Conservation (phyloP, 768 basidiomycete genomes). For the Peribolospora baueri region DNA sequence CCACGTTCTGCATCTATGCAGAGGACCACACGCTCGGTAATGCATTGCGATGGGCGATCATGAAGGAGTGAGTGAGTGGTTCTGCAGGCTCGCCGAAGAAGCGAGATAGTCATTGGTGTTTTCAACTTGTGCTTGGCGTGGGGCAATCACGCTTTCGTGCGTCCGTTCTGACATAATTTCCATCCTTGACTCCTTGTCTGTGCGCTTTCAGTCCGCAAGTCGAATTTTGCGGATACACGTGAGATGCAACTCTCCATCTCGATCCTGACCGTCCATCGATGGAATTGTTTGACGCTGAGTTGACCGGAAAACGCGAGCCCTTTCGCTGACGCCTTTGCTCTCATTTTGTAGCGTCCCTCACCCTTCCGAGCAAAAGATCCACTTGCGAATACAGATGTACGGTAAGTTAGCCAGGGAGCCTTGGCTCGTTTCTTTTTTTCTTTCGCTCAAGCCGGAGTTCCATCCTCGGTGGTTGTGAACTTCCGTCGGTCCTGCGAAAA, state of each 20-base stretch:
- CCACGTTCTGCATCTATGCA: slow-evolving; percentile 73
- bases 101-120: too few species aligned
- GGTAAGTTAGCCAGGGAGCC: slow-evolving; percentile 32
- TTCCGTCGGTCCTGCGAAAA: not conserved
- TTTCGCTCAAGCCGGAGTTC: not conserved
- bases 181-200: not conserved
- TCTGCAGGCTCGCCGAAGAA: too few species aligned
- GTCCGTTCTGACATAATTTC: not conserved
- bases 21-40: slow-evolving; percentile 96
- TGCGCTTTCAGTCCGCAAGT: slow-evolving; percentile 50
- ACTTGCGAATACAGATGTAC: slow-evolving; percentile 98
- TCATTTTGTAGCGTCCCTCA: slow-evolving; percentile 44
- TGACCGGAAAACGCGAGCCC: not conserved
- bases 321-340: not conserved
- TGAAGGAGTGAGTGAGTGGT: slow-evolving; percentile 66
- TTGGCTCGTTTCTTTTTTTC: not conserved
- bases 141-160: not conserved
- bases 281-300: not conserved
- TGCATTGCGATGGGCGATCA: slow-evolving; percentile 84
- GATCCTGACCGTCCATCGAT: too few species aligned
- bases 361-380: slow-evolving; percentile 88
- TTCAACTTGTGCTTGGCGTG: too few species aligned
- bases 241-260: slow-evolving; percentile 11
- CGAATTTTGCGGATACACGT: slow-evolving; percentile 97
- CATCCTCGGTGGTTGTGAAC: too few species aligned